Evolutionary conservation across 2,329 filamentous ascomycete species (phyloP).

Genomic region (Trichoderma sp.): DNA sequence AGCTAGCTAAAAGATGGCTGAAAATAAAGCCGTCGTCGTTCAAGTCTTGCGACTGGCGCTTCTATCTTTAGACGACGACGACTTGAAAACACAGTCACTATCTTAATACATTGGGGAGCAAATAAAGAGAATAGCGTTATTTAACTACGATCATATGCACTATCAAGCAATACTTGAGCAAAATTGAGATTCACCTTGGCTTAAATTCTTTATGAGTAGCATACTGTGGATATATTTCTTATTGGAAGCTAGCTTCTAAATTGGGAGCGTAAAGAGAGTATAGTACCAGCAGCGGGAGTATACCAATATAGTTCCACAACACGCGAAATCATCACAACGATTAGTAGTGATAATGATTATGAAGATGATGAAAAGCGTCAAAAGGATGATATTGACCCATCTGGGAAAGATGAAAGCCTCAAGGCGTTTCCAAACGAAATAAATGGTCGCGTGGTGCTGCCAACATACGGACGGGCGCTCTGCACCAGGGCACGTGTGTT

Average conservation of each 20-base stretch:
- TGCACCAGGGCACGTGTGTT: too few relatives aligned
- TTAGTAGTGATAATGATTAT: constrained; percentile 39
- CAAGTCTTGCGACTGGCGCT: constrained; percentile 75
- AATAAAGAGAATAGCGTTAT: constrained; percentile 73
- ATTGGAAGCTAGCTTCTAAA: constrained; percentile 63
- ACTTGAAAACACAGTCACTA: constrained; percentile 58
- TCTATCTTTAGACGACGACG: constrained; percentile 62
- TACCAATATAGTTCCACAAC: constrained; percentile 73
- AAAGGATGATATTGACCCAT: too few relatives aligned
- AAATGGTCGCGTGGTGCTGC: too few relatives aligned
- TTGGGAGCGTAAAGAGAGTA: constrained; percentile 44
- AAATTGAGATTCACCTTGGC: constrained; percentile 80
- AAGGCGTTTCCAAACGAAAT: too few relatives aligned
- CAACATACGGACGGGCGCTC: too few relatives aligned
- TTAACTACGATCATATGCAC: constrained; percentile 64
- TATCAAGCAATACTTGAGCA: constrained; percentile 81
- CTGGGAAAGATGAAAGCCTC: too few relatives aligned
- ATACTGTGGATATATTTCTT: constrained; percentile 64
- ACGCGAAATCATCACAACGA: constrained; percentile 84
- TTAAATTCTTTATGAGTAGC: constrained; percentile 65
- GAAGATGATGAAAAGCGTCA: too few relatives aligned
- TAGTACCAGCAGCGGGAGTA: constrained; percentile 60
- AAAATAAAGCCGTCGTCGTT: constrained; percentile 70
- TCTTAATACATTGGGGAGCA: constrained; percentile 61
- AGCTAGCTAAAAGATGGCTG: constrained; percentile 75